Base-by-base conservation (phyloP, 2,329 filamentous ascomycete genomes). In the Grosmannia serpens region DNA sequence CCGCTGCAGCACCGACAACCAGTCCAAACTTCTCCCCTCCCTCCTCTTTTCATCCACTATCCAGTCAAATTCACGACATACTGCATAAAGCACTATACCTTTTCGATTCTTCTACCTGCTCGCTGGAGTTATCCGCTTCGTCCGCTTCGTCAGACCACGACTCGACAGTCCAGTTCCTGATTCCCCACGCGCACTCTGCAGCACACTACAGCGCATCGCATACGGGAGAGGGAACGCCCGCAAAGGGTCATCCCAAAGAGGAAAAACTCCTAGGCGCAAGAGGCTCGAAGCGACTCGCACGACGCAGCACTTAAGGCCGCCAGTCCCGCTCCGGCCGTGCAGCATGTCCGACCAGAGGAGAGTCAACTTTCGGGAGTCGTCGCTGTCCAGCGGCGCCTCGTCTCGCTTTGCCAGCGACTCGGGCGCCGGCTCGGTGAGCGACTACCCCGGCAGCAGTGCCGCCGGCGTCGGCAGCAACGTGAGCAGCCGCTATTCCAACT, bases 41-140 rank as follows among this genome's bases (percentile, higher is more conserved):
- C 55, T 56, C 55, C 55, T 56, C 46, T 46, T 27, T 22, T 41
- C 55, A 7, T 58, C 51, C 58, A 56, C 59, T 56, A 55, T 53
- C 59, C 62, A 59, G 66, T 70, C 67, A 68, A 68, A 69, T 68
- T 67, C 68, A 66, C 68, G 67, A 62, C 66, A 62, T 65, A 68
- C 66, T 59, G 59, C 59, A 59, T 53, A 55, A 49, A 44, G 46
- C 56, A 55, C 56, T 56, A 49, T 44, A 49, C 47, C 31, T 26
- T 44, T 58, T 41, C 52, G 44, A 68, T 65, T 67, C 67, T 61
- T 65, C 64, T 59, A 51, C 64, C 51, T 20, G 20, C 44, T 13
- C 38, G n/a, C 35, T 57, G 53, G 49, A 57, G 33, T 4, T 15
- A 1, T 22, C 53, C 53, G 35, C 24, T 22, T 20, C 47, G 31